phyloP scores from a whole-genome alignment of 768 basidiomycete species.

The Rhodotorula toruloides region DNA sequence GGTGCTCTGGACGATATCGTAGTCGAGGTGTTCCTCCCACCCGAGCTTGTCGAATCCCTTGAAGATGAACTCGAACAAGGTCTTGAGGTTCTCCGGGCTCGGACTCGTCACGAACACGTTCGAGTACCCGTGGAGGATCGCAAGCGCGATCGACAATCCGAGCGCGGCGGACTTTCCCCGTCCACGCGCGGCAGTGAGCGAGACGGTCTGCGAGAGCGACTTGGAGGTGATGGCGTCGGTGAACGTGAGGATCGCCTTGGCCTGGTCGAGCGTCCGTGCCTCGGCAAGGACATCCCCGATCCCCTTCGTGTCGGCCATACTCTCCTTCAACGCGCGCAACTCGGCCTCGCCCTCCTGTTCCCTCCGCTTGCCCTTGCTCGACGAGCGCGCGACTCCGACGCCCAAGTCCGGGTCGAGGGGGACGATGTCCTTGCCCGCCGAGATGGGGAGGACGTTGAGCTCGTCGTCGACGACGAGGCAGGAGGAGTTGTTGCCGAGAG shows the following conservation, averaged over 20 bases:
- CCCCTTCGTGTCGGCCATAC: slow-evolving; percentile 73
- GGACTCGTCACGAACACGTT: slow-evolving; percentile 99
- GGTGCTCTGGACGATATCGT: slow-evolving; percentile 94
- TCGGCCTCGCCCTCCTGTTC: slow-evolving; percentile 52
- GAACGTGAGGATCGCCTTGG: slow-evolving; percentile 87
- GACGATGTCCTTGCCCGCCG: slow-evolving; percentile 84
- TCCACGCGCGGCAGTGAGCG: slow-evolving; percentile 88
- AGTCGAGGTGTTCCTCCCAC: slow-evolving; percentile 96
- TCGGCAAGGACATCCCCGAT: slow-evolving; percentile 84
- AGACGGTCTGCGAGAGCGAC: slow-evolving; percentile 86
- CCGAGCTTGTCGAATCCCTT: slow-evolving; percentile 90
- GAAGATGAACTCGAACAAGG: slow-evolving; percentile 95
- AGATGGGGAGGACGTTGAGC: slow-evolving; percentile 92
- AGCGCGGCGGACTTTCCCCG: slow-evolving; percentile 94
- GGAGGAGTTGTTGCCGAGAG: slow-evolving; percentile 84
- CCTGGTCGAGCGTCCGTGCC: slow-evolving; percentile 85
- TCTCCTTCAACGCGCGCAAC: slow-evolving; percentile 71
- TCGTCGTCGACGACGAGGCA: slow-evolving; percentile 96
- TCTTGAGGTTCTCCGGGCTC: slow-evolving; percentile 94
- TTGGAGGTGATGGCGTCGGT: slow-evolving; percentile 83
- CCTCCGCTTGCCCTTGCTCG: slow-evolving; percentile 50
- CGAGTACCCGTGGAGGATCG: slow-evolving; percentile 85
- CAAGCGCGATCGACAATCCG: slow-evolving; percentile 89
- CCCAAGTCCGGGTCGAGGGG: slow-evolving; percentile 51
- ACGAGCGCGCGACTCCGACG: slow-evolving; percentile 31